A percentile compares a stretch with the other conserved stretches of the same genome.
Evolutionary conservation across 441 rosid genomes (phyloP).

Genomic region (Mallotus repandus): DNA sequence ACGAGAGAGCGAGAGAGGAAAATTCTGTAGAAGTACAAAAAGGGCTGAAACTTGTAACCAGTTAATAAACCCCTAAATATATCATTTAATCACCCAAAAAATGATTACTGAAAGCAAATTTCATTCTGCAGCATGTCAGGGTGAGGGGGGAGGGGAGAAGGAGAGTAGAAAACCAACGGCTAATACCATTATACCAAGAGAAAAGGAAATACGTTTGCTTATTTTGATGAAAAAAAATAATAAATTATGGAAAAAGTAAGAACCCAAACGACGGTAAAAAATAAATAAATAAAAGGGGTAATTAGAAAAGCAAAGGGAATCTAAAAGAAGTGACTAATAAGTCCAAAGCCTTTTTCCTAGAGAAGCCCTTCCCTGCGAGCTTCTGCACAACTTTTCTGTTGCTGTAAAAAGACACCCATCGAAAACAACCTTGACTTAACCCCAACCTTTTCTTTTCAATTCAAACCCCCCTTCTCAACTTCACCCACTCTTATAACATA

Average conservation of each 20-base stretch:
- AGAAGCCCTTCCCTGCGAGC: constrained; percentile 12
- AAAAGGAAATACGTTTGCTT: neutral
- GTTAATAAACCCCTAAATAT: neutral
- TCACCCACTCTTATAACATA: neutral
- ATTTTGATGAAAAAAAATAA: neutral
- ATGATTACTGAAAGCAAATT: neutral
- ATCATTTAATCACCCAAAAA: neutral
- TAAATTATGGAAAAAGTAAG: neutral
- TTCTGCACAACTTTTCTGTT: neutral
- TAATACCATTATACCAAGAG: neutral
- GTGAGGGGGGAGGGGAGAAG: too few species aligned
- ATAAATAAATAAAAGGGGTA: neutral
- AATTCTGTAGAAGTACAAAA: constrained; percentile 10
- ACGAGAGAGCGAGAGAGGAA: neutral
- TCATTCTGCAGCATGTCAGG: too few species aligned
- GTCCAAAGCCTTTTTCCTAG: constrained; percentile 24
- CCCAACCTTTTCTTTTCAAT: neutral
- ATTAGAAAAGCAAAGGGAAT: constrained; percentile 33
- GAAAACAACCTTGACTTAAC: constrained; percentile 8
- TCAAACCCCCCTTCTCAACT: neutral
- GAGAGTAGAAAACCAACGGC: too few species aligned
- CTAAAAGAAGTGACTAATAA: constrained; percentile 13
- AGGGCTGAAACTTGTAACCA: neutral
- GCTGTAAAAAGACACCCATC: neutral
- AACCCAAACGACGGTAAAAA: constrained; percentile 22